Conservation (phyloP, 1,284 basidiomycete genomes). For the Ustilago xerochloae region DNA sequence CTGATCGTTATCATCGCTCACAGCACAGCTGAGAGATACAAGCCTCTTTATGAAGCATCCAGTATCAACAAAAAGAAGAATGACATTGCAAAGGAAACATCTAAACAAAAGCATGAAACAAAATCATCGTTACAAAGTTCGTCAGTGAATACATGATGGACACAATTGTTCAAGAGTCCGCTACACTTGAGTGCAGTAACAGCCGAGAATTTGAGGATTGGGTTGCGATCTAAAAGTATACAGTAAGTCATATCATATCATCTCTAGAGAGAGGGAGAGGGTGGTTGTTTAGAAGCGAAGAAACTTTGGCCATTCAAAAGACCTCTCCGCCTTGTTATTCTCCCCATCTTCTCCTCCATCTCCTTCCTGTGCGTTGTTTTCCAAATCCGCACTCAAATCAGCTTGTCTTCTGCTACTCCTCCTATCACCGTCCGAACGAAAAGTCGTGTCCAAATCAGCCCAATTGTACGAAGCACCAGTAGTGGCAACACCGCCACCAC, state of each 20-base stretch:
- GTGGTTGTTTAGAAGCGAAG: slow-evolving; percentile 24
- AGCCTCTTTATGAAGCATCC: no score
- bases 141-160: not conserved
- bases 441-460: slow-evolving; percentile 25
- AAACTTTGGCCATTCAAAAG: slow-evolving; percentile 42
- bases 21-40: no score
- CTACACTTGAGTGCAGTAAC: not conserved
- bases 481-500: not conserved
- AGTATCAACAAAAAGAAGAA: no score
- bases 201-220: no score
- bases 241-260: no score
- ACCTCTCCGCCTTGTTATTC: slow-evolving; percentile 10
- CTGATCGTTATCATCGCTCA: no score
- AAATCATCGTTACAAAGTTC: not conserved
- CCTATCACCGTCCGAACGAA: not conserved
- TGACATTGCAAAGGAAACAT: slow-evolving; percentile 4
- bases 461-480: slow-evolving; percentile 24
- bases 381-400: slow-evolving; percentile 1
- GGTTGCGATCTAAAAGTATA: no score
- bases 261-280: not conserved
- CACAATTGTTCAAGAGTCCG: not conserved
- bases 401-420: not conserved
- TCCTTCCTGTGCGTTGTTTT: slow-evolving; percentile 4
- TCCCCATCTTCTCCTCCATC: not conserved
- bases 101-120: not conserved